These are phyloP conservation scores for Yarrowia sp. DNA, from an alignment of 805 yeast genomes.

Conservation along the genomic window DNA sequence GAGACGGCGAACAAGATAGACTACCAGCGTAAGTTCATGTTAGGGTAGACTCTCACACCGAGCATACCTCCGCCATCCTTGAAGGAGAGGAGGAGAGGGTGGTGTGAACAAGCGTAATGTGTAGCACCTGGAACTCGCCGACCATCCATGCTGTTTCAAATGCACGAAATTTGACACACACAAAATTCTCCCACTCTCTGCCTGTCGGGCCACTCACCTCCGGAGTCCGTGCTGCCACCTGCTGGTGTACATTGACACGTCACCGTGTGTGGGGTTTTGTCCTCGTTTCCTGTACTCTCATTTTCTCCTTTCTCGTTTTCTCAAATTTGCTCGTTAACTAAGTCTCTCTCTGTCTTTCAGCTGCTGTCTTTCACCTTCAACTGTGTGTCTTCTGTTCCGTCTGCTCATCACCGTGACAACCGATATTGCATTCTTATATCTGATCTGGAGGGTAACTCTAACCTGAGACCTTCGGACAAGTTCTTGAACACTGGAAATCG, in stretches of 20 bases:
- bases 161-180: not conserved
- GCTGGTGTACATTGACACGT: slow-evolving; percentile 14
- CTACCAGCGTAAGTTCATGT: slow-evolving; percentile 6
- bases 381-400: too few relatives aligned
- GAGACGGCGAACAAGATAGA: slow-evolving; percentile 1
- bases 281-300: too few relatives aligned
- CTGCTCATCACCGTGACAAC: too few relatives aligned
- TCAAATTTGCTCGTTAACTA: slow-evolving; percentile 11
- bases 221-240: not conserved
- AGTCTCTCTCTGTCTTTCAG: not conserved
- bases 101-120: too few relatives aligned
- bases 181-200: not conserved
- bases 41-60: not conserved
- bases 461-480: too few relatives aligned
- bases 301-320: too few relatives aligned
- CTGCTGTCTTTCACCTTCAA: too few relatives aligned
- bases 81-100: too few relatives aligned
- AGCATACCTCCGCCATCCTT: not conserved
- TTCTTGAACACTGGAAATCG: too few relatives aligned
- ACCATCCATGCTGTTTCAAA: not conserved
- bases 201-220: not conserved
- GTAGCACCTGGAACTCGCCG: too few relatives aligned
- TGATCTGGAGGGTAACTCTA: too few relatives aligned
- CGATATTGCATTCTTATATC: too few relatives aligned
- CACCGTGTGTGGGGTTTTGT: slow-evolving; percentile 13